These are phyloP conservation scores for Diophrys appendiculata DNA, from an alignment of 73 alveolate genomes.

Conservation along the genomic window DNA sequence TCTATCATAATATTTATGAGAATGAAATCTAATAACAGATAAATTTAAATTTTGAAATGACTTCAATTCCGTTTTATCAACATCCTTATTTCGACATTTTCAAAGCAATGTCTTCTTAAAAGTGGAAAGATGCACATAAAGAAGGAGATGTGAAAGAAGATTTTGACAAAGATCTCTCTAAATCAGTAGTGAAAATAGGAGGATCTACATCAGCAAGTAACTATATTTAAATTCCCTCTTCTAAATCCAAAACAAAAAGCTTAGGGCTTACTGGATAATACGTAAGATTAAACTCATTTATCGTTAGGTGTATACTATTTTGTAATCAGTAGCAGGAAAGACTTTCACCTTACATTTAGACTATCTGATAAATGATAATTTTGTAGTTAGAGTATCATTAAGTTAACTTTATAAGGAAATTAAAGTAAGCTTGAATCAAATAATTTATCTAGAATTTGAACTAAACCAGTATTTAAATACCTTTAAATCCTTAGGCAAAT, in stretches of 20 bases:
- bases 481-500: slow-evolving; percentile 23
- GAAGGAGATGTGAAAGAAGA: slow-evolving; percentile 76
- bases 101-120: slow-evolving; percentile 39
- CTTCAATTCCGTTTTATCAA: slow-evolving; percentile 60
- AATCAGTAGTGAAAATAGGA: slow-evolving; percentile 71
- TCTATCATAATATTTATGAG: too few relatives aligned
- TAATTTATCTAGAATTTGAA: slow-evolving; percentile 23
- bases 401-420: slow-evolving; percentile 65
- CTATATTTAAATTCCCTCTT: slow-evolving; percentile 71
- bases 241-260: slow-evolving; percentile 56
- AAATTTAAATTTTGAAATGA: too few relatives aligned
- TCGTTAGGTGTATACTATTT: slow-evolving; percentile 40
- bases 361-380: slow-evolving; percentile 59
- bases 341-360: slow-evolving; percentile 85
- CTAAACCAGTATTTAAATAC: slow-evolving; percentile 29
- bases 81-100: slow-evolving; percentile 81
- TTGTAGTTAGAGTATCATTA: slow-evolving; percentile 54
- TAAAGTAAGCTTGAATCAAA: too few relatives aligned
- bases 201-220: slow-evolving; percentile 86
- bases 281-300: slow-evolving; percentile 9
- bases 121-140: slow-evolving; percentile 44
- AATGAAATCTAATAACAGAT: too few relatives aligned
- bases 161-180: slow-evolving; percentile 79
- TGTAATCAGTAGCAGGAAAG: slow-evolving; percentile 75
- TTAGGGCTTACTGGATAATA: slow-evolving; percentile 86